phyloP scores from a whole-genome alignment of 2,329 filamentous ascomycete species.

The Sphaceloma murrayae region DNA sequence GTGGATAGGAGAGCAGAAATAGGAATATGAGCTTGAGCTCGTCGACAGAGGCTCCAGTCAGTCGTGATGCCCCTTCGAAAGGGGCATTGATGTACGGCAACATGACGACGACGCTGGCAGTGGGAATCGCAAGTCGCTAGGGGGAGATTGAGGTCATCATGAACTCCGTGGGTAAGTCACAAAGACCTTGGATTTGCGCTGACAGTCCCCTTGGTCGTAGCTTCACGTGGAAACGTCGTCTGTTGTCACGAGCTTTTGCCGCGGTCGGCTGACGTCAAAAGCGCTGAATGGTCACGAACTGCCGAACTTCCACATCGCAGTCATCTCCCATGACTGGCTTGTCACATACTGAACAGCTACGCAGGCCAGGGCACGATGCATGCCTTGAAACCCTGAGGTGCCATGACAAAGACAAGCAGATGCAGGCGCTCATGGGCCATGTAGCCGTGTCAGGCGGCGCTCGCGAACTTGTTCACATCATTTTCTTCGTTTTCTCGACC shows the following conservation, averaged over 20 bases:
- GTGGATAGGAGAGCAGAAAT: conserved; percentile 84
- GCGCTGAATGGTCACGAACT: too few relatives aligned
- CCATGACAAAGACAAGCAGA: too few relatives aligned
- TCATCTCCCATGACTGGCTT: background rate
- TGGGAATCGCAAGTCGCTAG: too few relatives aligned
- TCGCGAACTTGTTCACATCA: too few relatives aligned
- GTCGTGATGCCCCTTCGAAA: conserved; percentile 4
- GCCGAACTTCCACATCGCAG: background rate
- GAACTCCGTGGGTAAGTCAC: too few relatives aligned
- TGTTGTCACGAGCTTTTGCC: conserved; percentile 4
- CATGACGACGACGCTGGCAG: conserved; percentile 36
- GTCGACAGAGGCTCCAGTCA: conserved; percentile 14
- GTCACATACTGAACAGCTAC: background rate
- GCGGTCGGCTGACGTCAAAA: conserved; percentile 3
- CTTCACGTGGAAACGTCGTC: background rate
- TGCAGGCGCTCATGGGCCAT: too few relatives aligned
- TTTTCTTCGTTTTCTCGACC: too few relatives aligned
- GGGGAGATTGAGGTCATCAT: too few relatives aligned
- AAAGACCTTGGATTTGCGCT: too few relatives aligned
- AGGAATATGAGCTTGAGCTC: conserved; percentile 75
- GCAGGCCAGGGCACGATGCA: background rate
- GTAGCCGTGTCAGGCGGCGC: too few relatives aligned
- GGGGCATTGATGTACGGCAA: conserved; percentile 51
- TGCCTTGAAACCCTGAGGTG: too few relatives aligned
- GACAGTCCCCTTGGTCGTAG: too few relatives aligned